Evolutionary conservation across 768 basidiomycete species (phyloP).

Genomic region (Russula abietina): DNA sequence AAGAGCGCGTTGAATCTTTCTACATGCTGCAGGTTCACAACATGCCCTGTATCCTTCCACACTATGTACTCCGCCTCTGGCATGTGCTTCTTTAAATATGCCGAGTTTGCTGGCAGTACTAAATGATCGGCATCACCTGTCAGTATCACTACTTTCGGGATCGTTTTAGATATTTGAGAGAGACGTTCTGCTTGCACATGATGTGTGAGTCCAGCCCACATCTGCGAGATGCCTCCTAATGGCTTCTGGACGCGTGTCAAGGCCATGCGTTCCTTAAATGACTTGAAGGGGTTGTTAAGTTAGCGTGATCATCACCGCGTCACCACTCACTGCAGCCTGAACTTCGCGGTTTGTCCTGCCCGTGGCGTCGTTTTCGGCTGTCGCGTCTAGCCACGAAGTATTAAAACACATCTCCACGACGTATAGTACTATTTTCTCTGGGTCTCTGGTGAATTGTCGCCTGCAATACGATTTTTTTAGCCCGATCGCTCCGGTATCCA

Average conservation of each 20-base stretch:
- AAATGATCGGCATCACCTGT: constrained; percentile 64
- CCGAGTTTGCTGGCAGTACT: constrained; percentile 46
- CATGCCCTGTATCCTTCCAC: constrained; percentile 64
- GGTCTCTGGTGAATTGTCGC: constrained; percentile 34
- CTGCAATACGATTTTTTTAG: constrained; percentile 36
- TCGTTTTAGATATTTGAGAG: constrained; percentile 36
- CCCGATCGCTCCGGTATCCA: background rate
- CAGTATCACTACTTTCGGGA: constrained; percentile 63
- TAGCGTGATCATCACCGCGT: background rate
- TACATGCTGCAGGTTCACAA: constrained; percentile 44
- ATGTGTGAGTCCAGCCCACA: constrained; percentile 63
- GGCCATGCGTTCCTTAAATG: constrained; percentile 39
- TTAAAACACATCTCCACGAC: constrained; percentile 58
- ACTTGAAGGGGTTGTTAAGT: constrained; percentile 32
- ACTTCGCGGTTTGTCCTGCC: constrained; percentile 62
- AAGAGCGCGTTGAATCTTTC: constrained; percentile 50
- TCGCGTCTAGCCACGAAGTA: constrained; percentile 50
- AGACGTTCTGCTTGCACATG: constrained; percentile 38
- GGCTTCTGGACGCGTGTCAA: constrained; percentile 54
- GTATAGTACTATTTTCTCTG: constrained; percentile 43
- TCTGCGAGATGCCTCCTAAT: constrained; percentile 64
- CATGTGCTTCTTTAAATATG: constrained; percentile 51
- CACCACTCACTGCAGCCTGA: constrained; percentile 43
- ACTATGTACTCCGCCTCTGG: constrained; percentile 46
- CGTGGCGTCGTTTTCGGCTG: constrained; percentile 45